Evolutionary conservation across 2,329 filamentous ascomycete genomes (phyloP).

Genomic region (Kalmusia sp.): DNA sequence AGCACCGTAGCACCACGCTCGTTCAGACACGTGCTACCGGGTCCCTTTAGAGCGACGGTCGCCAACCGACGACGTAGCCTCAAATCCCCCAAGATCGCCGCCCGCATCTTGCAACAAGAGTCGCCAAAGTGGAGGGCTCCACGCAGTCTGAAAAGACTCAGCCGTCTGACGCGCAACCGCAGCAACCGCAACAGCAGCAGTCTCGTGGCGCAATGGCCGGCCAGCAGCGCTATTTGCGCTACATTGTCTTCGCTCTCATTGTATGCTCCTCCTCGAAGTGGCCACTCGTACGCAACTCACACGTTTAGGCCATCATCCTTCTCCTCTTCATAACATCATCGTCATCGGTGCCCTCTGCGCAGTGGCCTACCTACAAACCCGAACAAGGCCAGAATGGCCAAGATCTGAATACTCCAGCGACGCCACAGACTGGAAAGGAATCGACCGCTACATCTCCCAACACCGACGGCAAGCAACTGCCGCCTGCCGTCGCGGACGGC

Average conservation of each 20-base stretch:
- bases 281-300: constrained; percentile 20
- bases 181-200: constrained; percentile 15
- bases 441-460: constrained; percentile 43
- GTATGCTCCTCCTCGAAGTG: constrained; percentile 67
- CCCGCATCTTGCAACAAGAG: constrained; percentile 14
- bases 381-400: constrained; percentile 21
- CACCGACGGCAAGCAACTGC: constrained; percentile 34
- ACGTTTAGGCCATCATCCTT: constrained; percentile 66
- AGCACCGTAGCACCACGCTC: constrained; percentile 1
- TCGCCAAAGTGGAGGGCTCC: constrained; percentile 38
- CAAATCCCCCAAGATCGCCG: constrained; percentile 14
- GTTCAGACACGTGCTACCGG: constrained; percentile 5
- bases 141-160: constrained; percentile 28
- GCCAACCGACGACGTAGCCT: constrained; percentile 23
- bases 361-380: constrained; percentile 37
- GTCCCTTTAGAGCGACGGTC: constrained; percentile 3
- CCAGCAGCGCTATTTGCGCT: constrained; percentile 74
- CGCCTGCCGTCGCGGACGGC: constrained; percentile 62
- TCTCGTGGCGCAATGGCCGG: constrained; percentile 70
- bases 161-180: constrained; percentile 16
- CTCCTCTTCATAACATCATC: constrained; percentile 83
- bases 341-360: constrained; percentile 52
- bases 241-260: constrained; percentile 81
- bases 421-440: constrained; percentile 13
- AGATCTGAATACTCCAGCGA: constrained; percentile 22